Base-by-base conservation (phyloP, 441 rosid genomes). In the Daphne laureola region DNA sequence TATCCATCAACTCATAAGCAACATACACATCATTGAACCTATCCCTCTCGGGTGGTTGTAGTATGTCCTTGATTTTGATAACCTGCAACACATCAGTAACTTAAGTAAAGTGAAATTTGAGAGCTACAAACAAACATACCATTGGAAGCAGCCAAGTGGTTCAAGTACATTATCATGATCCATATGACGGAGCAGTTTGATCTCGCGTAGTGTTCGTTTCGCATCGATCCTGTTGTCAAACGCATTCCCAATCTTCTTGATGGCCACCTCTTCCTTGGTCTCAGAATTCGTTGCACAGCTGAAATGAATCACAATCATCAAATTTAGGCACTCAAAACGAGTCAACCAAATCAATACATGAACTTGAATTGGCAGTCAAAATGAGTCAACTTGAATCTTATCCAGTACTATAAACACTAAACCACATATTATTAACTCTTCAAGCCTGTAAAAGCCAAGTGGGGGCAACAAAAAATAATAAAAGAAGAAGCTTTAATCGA, bases 161-260 rank as follows among this genome's bases (percentile, higher is more conserved):
- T 12, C 7, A 40, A 57, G 17, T 43, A 83, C 90, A 65, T 83
- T 80, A 14, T 80, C 86, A 50, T 78, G 86, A 66, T 74, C 73
- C 84, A 83, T 78, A 56, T 83, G 90, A 65, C 78, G 54, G 13
- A 83, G 82, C 31, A 80, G 82, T 63, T 78, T 83, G 57, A 83
- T 83, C 66, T 83, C 86, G 8, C 84, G 64, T 48, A 83, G 72
- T 8, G 84, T 83, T 68, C 84, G 71, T 59, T 83, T 83, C 47
- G 86, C 90, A 63, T 78, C 86, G 52, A 78, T 56, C 71, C 80
- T 80, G 67, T 80, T 83, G 47, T 83, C 86, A 51, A 83, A 83
- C 8, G 86, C 84, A 55, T 80, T 83, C 51, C 71, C 69, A 49
- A 83, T 80, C 72, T 80, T 83, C 73, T 83, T 83, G 52, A 80